These are phyloP conservation scores for Hypoxylon sp. DNA, from an alignment of 2,329 filamentous ascomycete genomes.

Conservation along the genomic window DNA sequence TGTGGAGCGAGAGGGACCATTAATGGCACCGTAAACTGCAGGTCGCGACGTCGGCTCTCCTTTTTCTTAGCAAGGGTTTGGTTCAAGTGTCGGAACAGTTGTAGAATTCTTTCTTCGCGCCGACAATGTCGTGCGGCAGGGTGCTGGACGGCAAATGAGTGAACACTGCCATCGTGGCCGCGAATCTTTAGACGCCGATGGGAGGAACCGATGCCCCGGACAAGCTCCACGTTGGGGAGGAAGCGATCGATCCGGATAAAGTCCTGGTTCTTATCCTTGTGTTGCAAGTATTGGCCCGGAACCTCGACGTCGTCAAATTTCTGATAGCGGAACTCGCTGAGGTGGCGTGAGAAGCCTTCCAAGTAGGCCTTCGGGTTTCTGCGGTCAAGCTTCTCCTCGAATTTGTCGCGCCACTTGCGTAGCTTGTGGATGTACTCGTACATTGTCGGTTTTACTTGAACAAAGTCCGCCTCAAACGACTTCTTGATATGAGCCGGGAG, in stretches of 20 bases:
- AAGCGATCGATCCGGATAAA: slow-evolving; percentile 98
- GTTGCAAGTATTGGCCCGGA: slow-evolving; percentile 94
- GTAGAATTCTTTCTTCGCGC: slow-evolving; percentile 92
- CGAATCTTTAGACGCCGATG: slow-evolving; percentile 95
- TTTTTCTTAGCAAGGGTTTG: slow-evolving; percentile 91
- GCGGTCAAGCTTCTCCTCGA: slow-evolving; percentile 96
- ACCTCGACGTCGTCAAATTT: slow-evolving; percentile 99
- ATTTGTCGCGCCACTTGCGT: slow-evolving; percentile 95
- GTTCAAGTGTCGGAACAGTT: slow-evolving; percentile 98
- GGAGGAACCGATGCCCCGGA: slow-evolving; percentile 89
- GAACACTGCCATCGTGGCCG: slow-evolving; percentile 96
- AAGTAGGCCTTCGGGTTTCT: slow-evolving; percentile 78
- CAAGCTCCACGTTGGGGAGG: slow-evolving; percentile 91
- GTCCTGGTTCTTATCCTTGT: slow-evolving; percentile 99
- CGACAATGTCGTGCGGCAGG: slow-evolving; percentile 92
- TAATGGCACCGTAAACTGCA: slow-evolving; percentile 95
- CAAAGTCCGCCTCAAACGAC: slow-evolving; percentile 98
- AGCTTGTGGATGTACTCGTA: slow-evolving; percentile 98
- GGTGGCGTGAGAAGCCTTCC: slow-evolving; percentile 87
- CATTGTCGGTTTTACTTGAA: slow-evolving; percentile 95
- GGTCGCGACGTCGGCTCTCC: slow-evolving; percentile 90
- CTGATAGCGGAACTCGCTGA: slow-evolving; percentile 96
- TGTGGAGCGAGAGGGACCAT: slow-evolving; percentile 96
- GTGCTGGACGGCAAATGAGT: slow-evolving; percentile 96
- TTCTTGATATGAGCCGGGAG: slow-evolving; percentile 94